Percentiles rank a stretch among this genome's conserved stretches.
phyloP scores from a whole-genome alignment of 768 basidiomycete species.

The Lactifluus echinatus region DNA sequence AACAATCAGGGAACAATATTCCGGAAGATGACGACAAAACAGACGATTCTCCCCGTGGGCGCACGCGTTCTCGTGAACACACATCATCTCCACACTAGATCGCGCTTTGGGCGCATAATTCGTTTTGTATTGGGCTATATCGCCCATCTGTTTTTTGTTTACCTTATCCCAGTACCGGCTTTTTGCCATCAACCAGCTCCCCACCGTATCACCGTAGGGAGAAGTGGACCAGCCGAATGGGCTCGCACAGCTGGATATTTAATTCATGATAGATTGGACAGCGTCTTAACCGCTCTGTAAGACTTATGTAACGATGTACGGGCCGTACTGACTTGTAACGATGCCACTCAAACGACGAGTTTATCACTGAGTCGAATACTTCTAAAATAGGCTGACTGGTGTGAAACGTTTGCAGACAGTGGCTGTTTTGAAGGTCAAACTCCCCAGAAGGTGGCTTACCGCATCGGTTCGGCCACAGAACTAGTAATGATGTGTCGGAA shows the following conservation, averaged over 20 bases:
- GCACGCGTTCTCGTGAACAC: constrained; percentile 1
- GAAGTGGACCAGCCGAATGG: not conserved
- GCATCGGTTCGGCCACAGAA: not conserved
- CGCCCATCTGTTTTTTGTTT: not conserved
- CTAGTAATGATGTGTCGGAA: not conserved
- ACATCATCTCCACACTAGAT: constrained; percentile 8
- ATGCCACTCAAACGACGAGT: not conserved
- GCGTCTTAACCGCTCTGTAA: not conserved
- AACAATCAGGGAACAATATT: not conserved
- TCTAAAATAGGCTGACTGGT: not conserved
- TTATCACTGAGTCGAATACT: not conserved
- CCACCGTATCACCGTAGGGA: not conserved
- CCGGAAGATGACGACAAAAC: not conserved
- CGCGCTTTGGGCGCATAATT: not conserved
- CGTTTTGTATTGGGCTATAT: not conserved
- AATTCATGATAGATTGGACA: constrained; percentile 3
- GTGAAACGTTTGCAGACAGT: not conserved
- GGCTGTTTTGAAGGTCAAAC: not conserved
- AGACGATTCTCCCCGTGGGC: constrained; percentile 6
- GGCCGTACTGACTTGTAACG: not conserved
- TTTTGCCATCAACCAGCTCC: not conserved
- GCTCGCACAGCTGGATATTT: not conserved
- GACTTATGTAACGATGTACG: not conserved
- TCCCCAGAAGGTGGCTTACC: too few species aligned
- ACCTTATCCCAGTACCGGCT: not conserved